Conservation (phyloP, 371 early-diverging fungal species). For the Mucor indicus region DNA sequence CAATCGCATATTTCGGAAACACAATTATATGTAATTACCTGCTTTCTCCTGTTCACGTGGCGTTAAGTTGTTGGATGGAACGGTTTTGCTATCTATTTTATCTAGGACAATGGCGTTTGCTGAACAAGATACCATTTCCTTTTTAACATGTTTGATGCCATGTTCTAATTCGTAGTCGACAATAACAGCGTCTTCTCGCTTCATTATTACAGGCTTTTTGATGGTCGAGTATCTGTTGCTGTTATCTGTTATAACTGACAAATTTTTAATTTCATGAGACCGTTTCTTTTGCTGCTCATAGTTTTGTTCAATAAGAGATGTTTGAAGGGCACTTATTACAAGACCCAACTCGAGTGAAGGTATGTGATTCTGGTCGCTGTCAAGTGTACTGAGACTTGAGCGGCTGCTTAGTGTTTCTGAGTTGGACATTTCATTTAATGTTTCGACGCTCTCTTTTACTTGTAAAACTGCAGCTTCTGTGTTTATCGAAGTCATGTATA, state of each 20-base stretch:
- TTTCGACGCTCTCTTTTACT: no score
- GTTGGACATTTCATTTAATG: no score
- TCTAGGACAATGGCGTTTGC: slow-evolving; percentile 14
- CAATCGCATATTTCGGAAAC: slow-evolving; percentile 1
- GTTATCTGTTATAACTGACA: background rate
- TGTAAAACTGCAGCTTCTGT: no score
- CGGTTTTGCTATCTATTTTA: slow-evolving; percentile 5
- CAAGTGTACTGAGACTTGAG: slow-evolving; percentile 15
- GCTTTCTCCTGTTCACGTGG: slow-evolving; percentile 52
- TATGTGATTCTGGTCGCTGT: slow-evolving; percentile 9
- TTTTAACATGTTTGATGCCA: background rate
- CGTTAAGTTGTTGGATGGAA: slow-evolving; percentile 36
- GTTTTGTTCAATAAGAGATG: slow-evolving; percentile 1
- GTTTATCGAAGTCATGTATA: no score
- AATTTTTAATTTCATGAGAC: background rate
- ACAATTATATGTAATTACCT: slow-evolving; percentile 32
- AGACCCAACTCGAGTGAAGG: slow-evolving; percentile 9
- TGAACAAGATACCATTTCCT: background rate
- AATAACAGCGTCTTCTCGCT: background rate
- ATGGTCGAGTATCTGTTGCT: background rate
- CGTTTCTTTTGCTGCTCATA: background rate
- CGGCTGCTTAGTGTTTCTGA: slow-evolving; percentile 2
- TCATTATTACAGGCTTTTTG: background rate
- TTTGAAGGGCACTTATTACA: slow-evolving; percentile 14
- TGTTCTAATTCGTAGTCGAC: slow-evolving; percentile 1